Conservation (phyloP, 805 yeast genomes). For the Lipomyces yamanashiensis region DNA sequence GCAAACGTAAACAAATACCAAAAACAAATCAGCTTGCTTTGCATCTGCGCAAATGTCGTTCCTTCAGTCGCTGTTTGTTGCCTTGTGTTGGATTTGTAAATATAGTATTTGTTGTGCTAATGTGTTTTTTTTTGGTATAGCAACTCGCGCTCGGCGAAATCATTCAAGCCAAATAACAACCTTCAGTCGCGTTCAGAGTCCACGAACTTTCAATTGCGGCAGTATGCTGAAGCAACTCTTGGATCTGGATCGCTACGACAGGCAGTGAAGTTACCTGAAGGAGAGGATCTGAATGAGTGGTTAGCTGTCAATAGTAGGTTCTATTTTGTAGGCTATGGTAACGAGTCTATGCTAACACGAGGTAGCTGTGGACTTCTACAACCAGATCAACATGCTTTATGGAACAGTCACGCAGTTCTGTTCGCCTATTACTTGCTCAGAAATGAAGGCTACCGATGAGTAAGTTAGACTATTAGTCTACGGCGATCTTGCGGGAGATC, state of each 20-base stretch:
- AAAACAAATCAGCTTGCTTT: neutral
- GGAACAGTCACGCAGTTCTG: constrained; percentile 96
- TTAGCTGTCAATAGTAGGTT: constrained; percentile 73
- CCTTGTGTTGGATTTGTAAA: neutral
- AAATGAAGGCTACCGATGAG: constrained; percentile 97
- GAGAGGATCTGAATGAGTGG: constrained; percentile 93
- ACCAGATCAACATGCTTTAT: constrained; percentile 94
- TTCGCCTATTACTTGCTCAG: constrained; percentile 90
- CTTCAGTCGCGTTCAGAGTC: constrained; percentile 39
- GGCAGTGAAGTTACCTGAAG: constrained; percentile 91
- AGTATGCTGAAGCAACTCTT: constrained; percentile 90
- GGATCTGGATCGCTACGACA: constrained; percentile 91
- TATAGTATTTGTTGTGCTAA: neutral
- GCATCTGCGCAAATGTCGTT: constrained; percentile 22
- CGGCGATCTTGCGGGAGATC: too few species aligned
- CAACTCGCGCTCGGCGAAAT: constrained; percentile 21
- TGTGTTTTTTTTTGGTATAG: neutral
- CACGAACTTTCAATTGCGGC: constrained; percentile 57
- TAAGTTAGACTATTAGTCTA: constrained; percentile 47
- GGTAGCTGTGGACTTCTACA: constrained; percentile 88
- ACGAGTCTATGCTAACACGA: neutral
- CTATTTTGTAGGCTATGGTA: neutral
- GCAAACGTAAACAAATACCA: constrained; percentile 4
- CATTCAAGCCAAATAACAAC: constrained; percentile 43
- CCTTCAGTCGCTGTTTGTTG: constrained; percentile 26